Base-by-base conservation (phyloP, 257 asterid genomes). In the Voacanga thouarsii region DNA sequence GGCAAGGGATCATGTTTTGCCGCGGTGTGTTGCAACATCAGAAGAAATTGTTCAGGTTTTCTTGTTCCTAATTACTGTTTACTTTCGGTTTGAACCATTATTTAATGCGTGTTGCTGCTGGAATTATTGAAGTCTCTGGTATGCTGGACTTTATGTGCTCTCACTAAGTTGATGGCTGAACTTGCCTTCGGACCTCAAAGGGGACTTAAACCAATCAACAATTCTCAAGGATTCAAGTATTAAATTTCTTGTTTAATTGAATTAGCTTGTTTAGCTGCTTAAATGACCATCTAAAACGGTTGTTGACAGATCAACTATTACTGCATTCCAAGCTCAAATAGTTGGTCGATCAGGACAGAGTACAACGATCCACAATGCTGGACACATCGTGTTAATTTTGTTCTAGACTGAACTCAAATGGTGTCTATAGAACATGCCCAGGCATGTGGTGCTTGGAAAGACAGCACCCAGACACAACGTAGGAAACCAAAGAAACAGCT, bases 21-120 rank as follows among this genome's bases (percentile, higher is more conserved):
- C 98, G 0, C 93, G 92, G 11, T 90, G 98, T 80, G 92, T 92
- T 76, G 82, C 90, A 0, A 89, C 89, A 89, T 83, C 96, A 0
- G 98, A 94, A 87, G 98, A 94, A 89, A 90, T 92, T 86, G 98
- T 92, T 90, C 98, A 94, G 97, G 98, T 94, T 88, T 72, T 79
- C 65, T 73, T 51, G 77, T 28, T 50, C 44, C 77, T 37, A 43
- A 56, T 53, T 73, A 37, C n/a, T n/a, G n/a, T 26, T 53, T 33
- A 68, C 73, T 68, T 41, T 39, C 28, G 33, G 50, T 21, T 18
- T 18, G 72, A 66, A 66, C 72, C 19, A 41, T 41, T 41, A 47
- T 43, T 39, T 23, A 9, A 41, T 39, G 33, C 43, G 51, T 23
- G 71, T 15, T 65, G 53, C 53, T 41, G 53, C 73, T 41, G 73